Conservation (phyloP, 306 rosid species). For the Trifolium pratense region DNA sequence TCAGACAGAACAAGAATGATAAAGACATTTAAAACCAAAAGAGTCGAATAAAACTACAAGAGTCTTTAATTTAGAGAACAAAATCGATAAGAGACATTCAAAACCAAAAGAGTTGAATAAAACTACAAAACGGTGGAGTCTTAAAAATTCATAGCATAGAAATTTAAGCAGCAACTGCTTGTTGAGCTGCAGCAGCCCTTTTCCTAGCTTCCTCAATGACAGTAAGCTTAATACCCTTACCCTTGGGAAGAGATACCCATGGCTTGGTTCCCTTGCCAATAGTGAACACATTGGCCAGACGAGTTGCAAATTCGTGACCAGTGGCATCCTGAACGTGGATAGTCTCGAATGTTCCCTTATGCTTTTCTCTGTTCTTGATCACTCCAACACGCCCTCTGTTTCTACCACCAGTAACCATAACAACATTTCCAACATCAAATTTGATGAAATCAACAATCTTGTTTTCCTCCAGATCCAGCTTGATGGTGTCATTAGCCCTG, state of each 20-base stretch:
- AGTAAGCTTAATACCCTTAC: slow-evolving; percentile 80
- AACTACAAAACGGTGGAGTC: not conserved
- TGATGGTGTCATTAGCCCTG: slow-evolving; percentile 83
- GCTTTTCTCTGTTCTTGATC: slow-evolving; percentile 13
- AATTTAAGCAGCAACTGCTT: slow-evolving; percentile 57
- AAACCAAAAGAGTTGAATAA: slow-evolving; percentile 1
- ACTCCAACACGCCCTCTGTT: slow-evolving; percentile 56
- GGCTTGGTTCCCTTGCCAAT: slow-evolving; percentile 78
- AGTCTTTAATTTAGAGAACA: not conserved
- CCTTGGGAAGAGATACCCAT: slow-evolving; percentile 74
- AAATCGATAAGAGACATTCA: not conserved
- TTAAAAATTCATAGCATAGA: not conserved
- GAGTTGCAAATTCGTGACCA: slow-evolving; percentile 78
- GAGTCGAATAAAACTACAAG: not conserved
- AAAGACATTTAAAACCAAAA: not conserved
- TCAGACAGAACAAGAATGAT: too few relatives aligned
- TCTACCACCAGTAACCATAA: slow-evolving; percentile 83
- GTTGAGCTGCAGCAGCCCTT: slow-evolving; percentile 64
- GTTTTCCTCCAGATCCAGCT: slow-evolving; percentile 74
- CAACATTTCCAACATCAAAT: slow-evolving; percentile 78
- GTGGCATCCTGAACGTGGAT: slow-evolving; percentile 43
- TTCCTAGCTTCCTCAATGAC: slow-evolving; percentile 82
- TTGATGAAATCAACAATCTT: slow-evolving; percentile 72
- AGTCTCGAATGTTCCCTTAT: not conserved
- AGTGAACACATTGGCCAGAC: slow-evolving; percentile 71